phyloP scores from a whole-genome alignment of 768 basidiomycete genomes.

The Mrakia blollopis region DNA sequence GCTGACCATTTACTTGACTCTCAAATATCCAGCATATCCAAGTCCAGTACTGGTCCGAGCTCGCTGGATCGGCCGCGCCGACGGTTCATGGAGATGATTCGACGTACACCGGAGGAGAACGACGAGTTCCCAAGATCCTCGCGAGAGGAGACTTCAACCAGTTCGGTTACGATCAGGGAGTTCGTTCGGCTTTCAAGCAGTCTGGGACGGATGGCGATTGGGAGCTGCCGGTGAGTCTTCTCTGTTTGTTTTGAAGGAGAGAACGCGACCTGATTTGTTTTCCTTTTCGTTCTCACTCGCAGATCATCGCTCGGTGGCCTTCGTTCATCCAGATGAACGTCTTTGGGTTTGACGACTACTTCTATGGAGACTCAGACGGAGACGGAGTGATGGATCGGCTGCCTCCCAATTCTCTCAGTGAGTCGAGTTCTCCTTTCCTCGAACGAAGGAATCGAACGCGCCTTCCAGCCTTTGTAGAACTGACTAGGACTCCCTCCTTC shows the following conservation, averaged over 20 bases:
- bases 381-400: conserved; percentile 86
- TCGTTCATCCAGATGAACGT: conserved; percentile 84
- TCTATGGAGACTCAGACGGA: conserved; percentile 81
- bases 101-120: conserved; percentile 54
- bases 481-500: too few species aligned
- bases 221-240: conserved; percentile 51
- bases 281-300: background rate
- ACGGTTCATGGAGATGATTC: conserved; percentile 71
- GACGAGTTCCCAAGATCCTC: conserved; percentile 81
- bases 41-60: conserved; percentile 82
- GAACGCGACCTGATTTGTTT: background rate
- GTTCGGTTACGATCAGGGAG: conserved; percentile 86
- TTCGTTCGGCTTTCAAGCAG: conserved; percentile 63
- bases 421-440: background rate
- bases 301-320: conserved; percentile 82
- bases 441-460: background rate
- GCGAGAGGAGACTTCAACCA: conserved; percentile 83
- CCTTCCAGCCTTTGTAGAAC: background rate
- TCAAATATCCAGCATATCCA: conserved; percentile 62
- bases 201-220: conserved; percentile 59
- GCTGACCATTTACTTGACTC: too few species aligned
- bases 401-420: conserved; percentile 61
- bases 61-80: conserved; percentile 58
- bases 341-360: conserved; percentile 84
- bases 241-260: background rate